Evolutionary conservation across 768 basidiomycete genomes (phyloP).

Genomic region (Trichaptum fuscoviolaceum): DNA sequence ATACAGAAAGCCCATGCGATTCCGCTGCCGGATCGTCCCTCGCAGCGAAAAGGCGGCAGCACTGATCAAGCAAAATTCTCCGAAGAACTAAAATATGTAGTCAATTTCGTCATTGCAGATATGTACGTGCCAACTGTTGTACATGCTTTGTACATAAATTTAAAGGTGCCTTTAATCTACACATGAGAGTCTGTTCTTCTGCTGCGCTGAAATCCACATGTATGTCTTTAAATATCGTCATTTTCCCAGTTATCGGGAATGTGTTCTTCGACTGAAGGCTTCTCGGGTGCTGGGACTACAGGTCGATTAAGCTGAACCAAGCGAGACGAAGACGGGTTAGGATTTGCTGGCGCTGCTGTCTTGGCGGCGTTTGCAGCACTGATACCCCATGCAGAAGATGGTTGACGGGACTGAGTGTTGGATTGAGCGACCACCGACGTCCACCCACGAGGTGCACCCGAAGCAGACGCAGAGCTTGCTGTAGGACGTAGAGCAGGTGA

Average conservation of each 20-base stretch:
- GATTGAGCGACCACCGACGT: conserved; percentile 9
- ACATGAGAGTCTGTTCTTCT: neutral
- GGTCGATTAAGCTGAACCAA: conserved; percentile 17
- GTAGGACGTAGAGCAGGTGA: conserved; percentile 21
- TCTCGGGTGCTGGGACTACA: conserved; percentile 2
- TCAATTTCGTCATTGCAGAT: neutral
- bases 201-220: too few relatives aligned
- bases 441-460: conserved; percentile 9
- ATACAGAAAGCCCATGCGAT: conserved; percentile 17
- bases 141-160: conserved; percentile 1
- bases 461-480: conserved; percentile 9
- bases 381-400: neutral
- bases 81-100: conserved; percentile 39
- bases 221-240: conserved; percentile 27
- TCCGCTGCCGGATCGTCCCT: neutral
- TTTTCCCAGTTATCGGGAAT: conserved; percentile 58
- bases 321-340: conserved; percentile 13
- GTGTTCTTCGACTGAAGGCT: conserved; percentile 12
- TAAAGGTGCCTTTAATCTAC: neutral
- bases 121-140: neutral
- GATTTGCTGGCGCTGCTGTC: conserved; percentile 5
- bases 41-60: conserved; percentile 1
- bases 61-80: conserved; percentile 27
- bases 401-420: conserved; percentile 5
- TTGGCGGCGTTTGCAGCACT: conserved; percentile 7